These are phyloP conservation scores for Pinus albicaulis DNA, from an alignment of 75 land plant genomes.

Conservation along the genomic window DNA sequence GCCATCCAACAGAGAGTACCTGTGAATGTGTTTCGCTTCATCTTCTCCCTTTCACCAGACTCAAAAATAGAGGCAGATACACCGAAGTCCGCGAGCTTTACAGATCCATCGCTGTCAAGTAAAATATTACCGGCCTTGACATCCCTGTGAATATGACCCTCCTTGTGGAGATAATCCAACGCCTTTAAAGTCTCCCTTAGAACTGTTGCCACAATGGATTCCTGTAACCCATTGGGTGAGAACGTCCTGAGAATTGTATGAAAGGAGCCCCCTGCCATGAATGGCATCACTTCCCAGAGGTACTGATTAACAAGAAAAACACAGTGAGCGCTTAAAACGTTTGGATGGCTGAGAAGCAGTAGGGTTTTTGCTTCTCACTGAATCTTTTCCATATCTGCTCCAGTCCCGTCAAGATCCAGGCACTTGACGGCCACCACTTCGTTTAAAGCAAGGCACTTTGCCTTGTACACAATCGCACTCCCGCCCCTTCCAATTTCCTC, in stretches of 20 bases:
- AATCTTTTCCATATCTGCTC: constrained; percentile 45
- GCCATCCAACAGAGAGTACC: constrained; percentile 82
- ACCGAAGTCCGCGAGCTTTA: constrained; percentile 73
- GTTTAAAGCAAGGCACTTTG: no score
- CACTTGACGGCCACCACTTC: constrained; percentile 34
- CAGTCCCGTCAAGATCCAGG: constrained; percentile 58
- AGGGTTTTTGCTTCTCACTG: constrained; percentile 66
- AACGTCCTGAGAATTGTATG: no score
- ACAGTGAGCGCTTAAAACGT: constrained; percentile 82
- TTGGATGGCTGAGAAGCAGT: constrained; percentile 78
- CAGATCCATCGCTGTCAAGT: constrained; percentile 12
- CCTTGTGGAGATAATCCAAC: constrained; percentile 53
- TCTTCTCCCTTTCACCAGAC: constrained; percentile 13
- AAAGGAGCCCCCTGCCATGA: no score
- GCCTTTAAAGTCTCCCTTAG: constrained; percentile 21
- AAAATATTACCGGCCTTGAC: no score
- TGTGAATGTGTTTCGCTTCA: constrained; percentile 10
- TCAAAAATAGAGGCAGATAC: constrained; percentile 68
- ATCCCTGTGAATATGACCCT: constrained; percentile 66
- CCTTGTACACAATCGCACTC: constrained; percentile 69
- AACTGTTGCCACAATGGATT: no score
- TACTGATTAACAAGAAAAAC: constrained; percentile 59
- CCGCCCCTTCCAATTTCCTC: constrained; percentile 75
- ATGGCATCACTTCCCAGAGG: no score
- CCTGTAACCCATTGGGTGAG: no score